Base-by-base conservation (phyloP, 495 filamentous ascomycete genomes). In the Chaetomium cochliodes region DNA sequence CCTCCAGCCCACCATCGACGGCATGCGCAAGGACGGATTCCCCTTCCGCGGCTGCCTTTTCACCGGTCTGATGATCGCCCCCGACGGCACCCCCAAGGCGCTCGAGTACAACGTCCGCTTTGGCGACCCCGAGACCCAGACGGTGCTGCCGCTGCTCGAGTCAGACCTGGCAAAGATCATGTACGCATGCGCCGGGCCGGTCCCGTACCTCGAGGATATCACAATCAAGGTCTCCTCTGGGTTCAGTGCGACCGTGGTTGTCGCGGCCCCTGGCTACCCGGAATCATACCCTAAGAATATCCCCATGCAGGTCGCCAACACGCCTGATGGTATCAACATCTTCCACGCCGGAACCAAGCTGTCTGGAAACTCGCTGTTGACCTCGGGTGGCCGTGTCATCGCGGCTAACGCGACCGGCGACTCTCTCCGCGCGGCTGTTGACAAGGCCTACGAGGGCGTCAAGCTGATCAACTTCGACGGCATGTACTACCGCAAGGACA, bases 51-150 rank as follows among this genome's bases (percentile, higher is more conserved):
- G 94, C 65, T 86, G 92, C 58, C 83, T 98, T 23, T 98, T 98
- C 77, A 98, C 94, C 12, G 94, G 96, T 37, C 79, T 98, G 6
- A 98, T 98, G 94, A 90, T 98, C 78, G 96, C 93, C 51, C 84
- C 87, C 69, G 78, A 84, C 65, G 94, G 94, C 1, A 60, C 62
- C 89, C 73, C 94, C 6, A 96, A 92, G 79, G 87, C 90, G 8
- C 85, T 98, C 30, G 94, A 98, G 77, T 98, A 98, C 79, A 98
- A 98, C 69, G 93, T 97, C 56, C 88, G 94, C 60, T 96, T 96
- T 67, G 94, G 94, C 39, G 93, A 98, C 69, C 94, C 94, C 22
- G 94, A 98, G 78, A 96, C 92, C 0, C 93, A 98, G 79, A 97
- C 92, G 13, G 82, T 97, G 8, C 81, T 98, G 8, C 89, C 92